Base-by-base conservation (phyloP, 768 basidiomycete species). In the Russula foetens region DNA sequence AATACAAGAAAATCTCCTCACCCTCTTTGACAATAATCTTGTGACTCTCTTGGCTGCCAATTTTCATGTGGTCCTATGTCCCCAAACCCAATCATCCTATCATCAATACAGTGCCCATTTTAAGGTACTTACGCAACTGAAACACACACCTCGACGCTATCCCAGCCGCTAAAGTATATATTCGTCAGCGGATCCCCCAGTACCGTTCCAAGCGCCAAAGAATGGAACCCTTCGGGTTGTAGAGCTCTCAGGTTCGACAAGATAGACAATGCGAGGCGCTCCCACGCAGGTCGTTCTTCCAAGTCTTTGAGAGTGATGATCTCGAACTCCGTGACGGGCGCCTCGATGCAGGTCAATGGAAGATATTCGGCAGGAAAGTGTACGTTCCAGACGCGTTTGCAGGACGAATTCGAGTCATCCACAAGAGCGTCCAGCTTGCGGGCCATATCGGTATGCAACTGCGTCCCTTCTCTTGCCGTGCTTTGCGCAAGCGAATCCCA, bases 401-500 rank as follows among this genome's bases (percentile, higher is more conserved):
- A n/a, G n/a, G n/a, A n/a, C 7, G 51, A 26, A 2, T n/a, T n/a
- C n/a, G 58, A 33, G 17, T 46, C 21, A 2, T 46, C 45, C 33
- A 35, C 15, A 17, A 53, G 49, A 24, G 28, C 58, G 29, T 53
- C 38, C 11, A 59, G 33, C 51, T 29, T 31, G 23, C 24, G 8
- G 44, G 38, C 52, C 35, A 59, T 15, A 9, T 51, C 29, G 9
- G 39, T n/a, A 5, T 45, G 31, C 14, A 29, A 33, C 9, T 44
- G n/a, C 28, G 53, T 44, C 21, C 15, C 28, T 29, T 26, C 43
- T 31, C 28, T 44, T 26, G 29, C 41, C 19, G 4, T 21, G 39
- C 53, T 44, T 21, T 54, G 28, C 14, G 41, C 21, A 15, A 44
- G 26, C 15, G 51, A 44, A 33, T 59, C 58, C 58, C 58, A 59